Conservation (phyloP, 1,284 basidiomycete genomes). For the Ceratobasidium sp. region DNA sequence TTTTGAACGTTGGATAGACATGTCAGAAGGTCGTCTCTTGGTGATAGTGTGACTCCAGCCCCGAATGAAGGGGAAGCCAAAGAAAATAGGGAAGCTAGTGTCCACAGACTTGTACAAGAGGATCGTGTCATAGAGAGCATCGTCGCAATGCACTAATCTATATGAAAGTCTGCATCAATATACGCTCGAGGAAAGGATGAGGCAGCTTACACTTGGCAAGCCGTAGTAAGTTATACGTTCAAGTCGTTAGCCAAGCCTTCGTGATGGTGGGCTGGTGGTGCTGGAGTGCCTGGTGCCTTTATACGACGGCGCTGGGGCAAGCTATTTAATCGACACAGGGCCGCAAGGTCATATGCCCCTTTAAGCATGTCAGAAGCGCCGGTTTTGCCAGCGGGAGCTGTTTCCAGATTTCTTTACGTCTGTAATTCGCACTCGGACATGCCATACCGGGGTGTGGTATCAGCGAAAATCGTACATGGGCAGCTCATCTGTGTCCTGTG, state of each 20-base stretch:
- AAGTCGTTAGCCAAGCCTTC: not conserved
- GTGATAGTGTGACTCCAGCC: not conserved
- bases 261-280: no score
- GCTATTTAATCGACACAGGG: not conserved
- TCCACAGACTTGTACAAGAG: not conserved
- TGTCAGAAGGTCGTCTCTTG: slow-evolving; percentile 35
- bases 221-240: not conserved
- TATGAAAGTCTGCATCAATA: not conserved
- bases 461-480: not conserved
- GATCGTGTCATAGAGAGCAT: not conserved
- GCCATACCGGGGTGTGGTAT: not conserved
- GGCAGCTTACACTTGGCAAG: not conserved
- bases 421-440: not conserved
- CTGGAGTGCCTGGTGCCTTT: not conserved
- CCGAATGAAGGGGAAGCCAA: not conserved
- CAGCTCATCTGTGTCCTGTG: not conserved
- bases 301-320: not conserved
- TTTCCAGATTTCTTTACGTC: not conserved
- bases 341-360: slow-evolving; percentile 7
- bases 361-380: slow-evolving; percentile 16
- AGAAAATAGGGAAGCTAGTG: not conserved
- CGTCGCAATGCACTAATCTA: not conserved
- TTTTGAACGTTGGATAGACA: slow-evolving; percentile 37
- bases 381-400: not conserved
- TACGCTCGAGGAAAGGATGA: not conserved